phyloP scores from a whole-genome alignment of 2,329 filamentous ascomycete species.

The Colletotrichum truncatum region DNA sequence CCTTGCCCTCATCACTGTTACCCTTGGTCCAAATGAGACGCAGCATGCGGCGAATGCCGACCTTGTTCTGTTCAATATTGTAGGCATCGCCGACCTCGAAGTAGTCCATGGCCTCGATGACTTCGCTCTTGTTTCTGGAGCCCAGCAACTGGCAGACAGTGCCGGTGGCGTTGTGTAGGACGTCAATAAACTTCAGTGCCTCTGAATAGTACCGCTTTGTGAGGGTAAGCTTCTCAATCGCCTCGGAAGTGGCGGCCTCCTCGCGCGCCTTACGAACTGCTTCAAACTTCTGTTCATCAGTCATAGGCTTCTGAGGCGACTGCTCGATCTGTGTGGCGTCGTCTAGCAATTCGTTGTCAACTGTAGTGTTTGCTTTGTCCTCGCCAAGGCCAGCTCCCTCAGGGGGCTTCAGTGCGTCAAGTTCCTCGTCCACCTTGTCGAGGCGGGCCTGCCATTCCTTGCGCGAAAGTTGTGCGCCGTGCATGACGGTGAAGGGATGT shows the following conservation, averaged over 20 bases:
- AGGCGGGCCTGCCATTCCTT: slow-evolving; percentile 88
- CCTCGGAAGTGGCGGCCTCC: slow-evolving; percentile 88
- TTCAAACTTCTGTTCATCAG: slow-evolving; percentile 79
- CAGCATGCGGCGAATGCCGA: slow-evolving; percentile 94
- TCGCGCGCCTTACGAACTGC: slow-evolving; percentile 83
- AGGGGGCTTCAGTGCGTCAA: slow-evolving; percentile 84
- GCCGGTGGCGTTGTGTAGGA: slow-evolving; percentile 83
- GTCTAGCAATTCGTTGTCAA: slow-evolving; percentile 83
- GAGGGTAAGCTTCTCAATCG: slow-evolving; percentile 86
- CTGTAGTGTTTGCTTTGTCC: slow-evolving; percentile 72
- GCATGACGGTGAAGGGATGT: slow-evolving; percentile 92
- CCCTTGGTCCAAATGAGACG: slow-evolving; percentile 99
- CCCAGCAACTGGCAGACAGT: slow-evolving; percentile 88
- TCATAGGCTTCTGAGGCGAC: slow-evolving; percentile 73
- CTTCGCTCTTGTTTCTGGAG: slow-evolving; percentile 96
- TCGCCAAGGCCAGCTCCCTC: slow-evolving; percentile 76
- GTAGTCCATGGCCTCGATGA: slow-evolving; percentile 99
- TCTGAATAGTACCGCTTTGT: slow-evolving; percentile 94
- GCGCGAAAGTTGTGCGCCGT: slow-evolving; percentile 84
- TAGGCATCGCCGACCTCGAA: slow-evolving; percentile 96
- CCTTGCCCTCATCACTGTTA: slow-evolving; percentile 98
- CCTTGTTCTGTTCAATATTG: slow-evolving; percentile 91
- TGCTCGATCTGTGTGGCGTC: slow-evolving; percentile 83
- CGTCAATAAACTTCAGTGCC: slow-evolving; percentile 91
- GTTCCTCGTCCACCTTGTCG: slow-evolving; percentile 83